phyloP scores from a whole-genome alignment of 2,329 filamentous ascomycete genomes.

The Aschersonia sp. region DNA sequence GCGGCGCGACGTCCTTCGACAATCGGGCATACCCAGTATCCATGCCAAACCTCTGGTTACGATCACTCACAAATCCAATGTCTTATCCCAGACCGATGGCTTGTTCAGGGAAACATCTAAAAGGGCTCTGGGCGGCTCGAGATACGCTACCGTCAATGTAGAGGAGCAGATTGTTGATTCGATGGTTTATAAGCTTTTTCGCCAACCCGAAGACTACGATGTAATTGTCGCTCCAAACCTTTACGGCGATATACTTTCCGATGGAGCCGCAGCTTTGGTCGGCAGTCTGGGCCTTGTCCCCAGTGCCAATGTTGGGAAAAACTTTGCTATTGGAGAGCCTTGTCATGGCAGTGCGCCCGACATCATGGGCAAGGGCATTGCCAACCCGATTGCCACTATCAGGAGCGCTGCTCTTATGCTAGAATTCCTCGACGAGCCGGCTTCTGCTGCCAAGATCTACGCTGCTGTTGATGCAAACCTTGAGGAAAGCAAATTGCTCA shows the following conservation, averaged over 20 bases:
- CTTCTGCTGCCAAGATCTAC: conserved; percentile 81
- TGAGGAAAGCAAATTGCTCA: conserved; percentile 67
- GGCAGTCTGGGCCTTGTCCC: conserved; percentile 86
- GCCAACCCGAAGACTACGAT: conserved; percentile 87
- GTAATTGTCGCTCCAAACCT: conserved; percentile 96
- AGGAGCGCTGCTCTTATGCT: conserved; percentile 88
- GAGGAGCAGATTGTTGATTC: conserved; percentile 99
- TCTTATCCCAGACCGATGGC: conserved; percentile 89
- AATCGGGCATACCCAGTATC: conserved; percentile 39
- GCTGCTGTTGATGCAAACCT: conserved; percentile 82
- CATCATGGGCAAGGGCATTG: conserved; percentile 82
- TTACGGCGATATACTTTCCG: conserved; percentile 92
- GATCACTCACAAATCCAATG: conserved; percentile 97
- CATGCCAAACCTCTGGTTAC: conserved; percentile 67
- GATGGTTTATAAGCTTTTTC: conserved; percentile 99
- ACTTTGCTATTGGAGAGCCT: conserved; percentile 92
- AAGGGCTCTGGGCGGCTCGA: conserved; percentile 50
- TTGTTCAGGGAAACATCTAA: conserved; percentile 77
- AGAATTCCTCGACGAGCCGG: conserved; percentile 81
- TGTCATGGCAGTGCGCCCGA: conserved; percentile 95
- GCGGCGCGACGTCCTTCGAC: conserved; percentile 67
- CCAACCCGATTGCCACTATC: conserved; percentile 92
- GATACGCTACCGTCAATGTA: conserved; percentile 51
- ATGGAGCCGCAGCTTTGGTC: conserved; percentile 87
- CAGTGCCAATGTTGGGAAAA: conserved; percentile 85